Evolutionary conservation across 345 rosid species (phyloP).

Genomic region (Melaleuca alternifolia): DNA sequence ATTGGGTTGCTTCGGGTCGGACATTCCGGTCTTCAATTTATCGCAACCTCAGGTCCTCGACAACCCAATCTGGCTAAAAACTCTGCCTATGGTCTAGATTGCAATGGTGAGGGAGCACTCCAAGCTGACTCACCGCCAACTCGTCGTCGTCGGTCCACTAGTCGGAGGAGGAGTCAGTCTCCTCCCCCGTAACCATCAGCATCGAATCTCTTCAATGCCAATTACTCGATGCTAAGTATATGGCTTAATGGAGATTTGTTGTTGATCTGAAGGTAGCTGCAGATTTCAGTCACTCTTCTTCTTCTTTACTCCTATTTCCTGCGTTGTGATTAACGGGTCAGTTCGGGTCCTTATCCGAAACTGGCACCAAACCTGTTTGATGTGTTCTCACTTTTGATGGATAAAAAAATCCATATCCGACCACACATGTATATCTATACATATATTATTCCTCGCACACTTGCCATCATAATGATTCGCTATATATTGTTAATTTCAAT

Average conservation of each 20-base stretch:
- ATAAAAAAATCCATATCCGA: not conserved
- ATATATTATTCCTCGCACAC: not conserved
- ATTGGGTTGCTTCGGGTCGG: too few species aligned
- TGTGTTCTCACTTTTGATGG: not conserved
- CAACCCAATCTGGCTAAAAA: too few species aligned
- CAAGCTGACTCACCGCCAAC: too few species aligned
- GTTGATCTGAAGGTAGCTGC: not conserved
- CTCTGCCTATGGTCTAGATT: too few species aligned
- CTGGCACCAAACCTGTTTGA: not conserved
- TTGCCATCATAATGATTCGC: not conserved
- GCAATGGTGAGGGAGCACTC: too few species aligned
- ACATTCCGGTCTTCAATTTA: too few species aligned
- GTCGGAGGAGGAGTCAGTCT: too few species aligned
- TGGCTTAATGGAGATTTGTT: not conserved
- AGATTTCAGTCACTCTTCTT: not conserved
- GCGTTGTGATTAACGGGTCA: not conserved
- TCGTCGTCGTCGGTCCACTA: too few species aligned
- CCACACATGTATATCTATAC: not conserved
- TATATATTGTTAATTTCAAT: not conserved
- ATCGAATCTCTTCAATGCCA: not conserved
- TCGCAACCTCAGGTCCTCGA: too few species aligned
- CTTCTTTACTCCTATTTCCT: not conserved
- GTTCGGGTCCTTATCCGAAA: not conserved
- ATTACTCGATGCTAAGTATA: too few species aligned
- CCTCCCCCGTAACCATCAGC: not conserved